These are phyloP conservation scores for Botryotinia globosa DNA, from an alignment of 2,329 filamentous ascomycete genomes.

Conservation along the genomic window DNA sequence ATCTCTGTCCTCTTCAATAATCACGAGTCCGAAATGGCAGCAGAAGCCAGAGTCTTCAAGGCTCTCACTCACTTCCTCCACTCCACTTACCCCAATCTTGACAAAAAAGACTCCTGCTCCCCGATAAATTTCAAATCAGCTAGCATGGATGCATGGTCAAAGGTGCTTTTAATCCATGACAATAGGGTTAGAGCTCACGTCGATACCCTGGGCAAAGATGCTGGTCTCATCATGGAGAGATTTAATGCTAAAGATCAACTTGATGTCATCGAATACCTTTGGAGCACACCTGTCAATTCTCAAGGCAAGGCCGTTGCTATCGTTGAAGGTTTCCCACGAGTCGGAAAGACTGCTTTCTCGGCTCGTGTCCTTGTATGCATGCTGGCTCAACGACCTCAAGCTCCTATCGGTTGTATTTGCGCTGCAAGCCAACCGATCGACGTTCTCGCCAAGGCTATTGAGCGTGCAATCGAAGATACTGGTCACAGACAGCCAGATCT, in stretches of 20 bases:
- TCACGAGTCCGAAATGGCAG: not conserved
- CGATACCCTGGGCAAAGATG: not conserved
- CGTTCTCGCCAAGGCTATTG: not conserved
- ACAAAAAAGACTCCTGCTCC: fast-evolving
- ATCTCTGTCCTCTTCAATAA: too few relatives aligned
- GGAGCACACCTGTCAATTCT: not conserved
- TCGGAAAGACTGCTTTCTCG: not conserved
- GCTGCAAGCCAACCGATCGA: not conserved
- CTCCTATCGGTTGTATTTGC: not conserved
- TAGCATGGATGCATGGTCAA: not conserved
- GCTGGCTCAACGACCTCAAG: not conserved
- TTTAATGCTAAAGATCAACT: not conserved
- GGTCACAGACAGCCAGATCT: too few relatives aligned
- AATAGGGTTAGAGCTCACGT: not conserved
- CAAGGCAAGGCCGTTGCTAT: not conserved
- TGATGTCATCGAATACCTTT: not conserved
- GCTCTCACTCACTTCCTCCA: not conserved
- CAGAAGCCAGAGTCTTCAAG: not conserved
- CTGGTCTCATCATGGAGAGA: not conserved
- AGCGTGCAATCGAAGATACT: not conserved
- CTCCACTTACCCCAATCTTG: not conserved
- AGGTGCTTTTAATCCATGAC: not conserved
- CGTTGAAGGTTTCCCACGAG: not conserved
- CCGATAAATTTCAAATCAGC: not conserved
- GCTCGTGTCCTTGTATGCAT: not conserved